A percentile compares a stretch with the other conserved stretches of the same genome.
Conservation (phyloP, 495 filamentous ascomycete species). For the Trichoderma reesei region DNA sequence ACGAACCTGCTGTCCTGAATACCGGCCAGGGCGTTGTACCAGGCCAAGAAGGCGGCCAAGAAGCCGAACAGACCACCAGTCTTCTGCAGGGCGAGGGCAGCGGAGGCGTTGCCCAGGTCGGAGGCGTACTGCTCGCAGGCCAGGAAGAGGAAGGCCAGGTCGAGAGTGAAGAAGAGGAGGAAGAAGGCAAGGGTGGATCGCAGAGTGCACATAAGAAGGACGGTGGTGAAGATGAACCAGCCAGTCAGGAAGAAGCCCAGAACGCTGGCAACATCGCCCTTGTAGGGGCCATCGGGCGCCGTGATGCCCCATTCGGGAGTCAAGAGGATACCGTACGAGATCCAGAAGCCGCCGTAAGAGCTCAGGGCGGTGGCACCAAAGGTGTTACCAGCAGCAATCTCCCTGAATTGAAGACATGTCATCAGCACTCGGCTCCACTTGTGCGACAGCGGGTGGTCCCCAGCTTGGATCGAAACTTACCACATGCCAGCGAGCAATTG, state of each 20-base stretch:
- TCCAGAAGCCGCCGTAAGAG: constrained; percentile 97
- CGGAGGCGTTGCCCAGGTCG: constrained; percentile 20
- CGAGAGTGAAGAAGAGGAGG: constrained; percentile 86
- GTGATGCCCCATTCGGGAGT: constrained; percentile 53
- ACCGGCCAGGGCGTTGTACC: constrained; percentile 97
- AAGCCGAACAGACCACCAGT: constrained; percentile 85
- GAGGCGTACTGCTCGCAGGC: constrained; percentile 57
- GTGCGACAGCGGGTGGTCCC: not conserved
- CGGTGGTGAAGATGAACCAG: constrained; percentile 97
- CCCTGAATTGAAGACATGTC: constrained; percentile 43
- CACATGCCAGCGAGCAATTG: constrained; percentile 96
- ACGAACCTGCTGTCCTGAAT: constrained; percentile 77
- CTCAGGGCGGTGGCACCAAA: constrained; percentile 96
- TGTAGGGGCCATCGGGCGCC: constrained; percentile 48
- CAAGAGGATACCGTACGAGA: constrained; percentile 79
- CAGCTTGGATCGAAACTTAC: constrained; percentile 46
- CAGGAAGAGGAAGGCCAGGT: constrained; percentile 85
- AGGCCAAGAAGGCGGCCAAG: constrained; percentile 80
- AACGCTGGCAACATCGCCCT: constrained; percentile 41
- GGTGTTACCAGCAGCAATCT: constrained; percentile 96
- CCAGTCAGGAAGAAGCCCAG: constrained; percentile 81
- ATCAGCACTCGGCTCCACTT: constrained; percentile 9
- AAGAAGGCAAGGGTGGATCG: constrained; percentile 95
- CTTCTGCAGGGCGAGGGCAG: constrained; percentile 44
- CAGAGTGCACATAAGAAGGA: constrained; percentile 81